Conservation (phyloP, 306 rosid species). For the Castanea mollissima region DNA sequence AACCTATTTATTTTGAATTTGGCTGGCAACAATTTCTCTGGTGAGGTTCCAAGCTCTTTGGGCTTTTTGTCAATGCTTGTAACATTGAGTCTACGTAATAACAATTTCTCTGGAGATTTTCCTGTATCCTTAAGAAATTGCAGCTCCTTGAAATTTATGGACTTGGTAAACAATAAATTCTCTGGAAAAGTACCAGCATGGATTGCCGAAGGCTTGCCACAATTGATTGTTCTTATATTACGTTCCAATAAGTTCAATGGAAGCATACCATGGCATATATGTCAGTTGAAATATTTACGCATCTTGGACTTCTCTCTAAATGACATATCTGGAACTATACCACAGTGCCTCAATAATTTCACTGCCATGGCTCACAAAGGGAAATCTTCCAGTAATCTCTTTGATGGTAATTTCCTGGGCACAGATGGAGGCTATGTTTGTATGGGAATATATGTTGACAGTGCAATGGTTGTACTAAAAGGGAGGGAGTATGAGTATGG, state of each 20-base stretch:
- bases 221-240: slow-evolving; percentile 18
- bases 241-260: slow-evolving; percentile 10
- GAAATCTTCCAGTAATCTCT: too few relatives aligned
- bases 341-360: slow-evolving; percentile 14
- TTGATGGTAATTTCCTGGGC: too few relatives aligned
- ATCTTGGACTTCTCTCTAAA: slow-evolving; percentile 17
- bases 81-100: background rate
- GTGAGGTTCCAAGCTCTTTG: background rate
- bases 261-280: slow-evolving; percentile 17
- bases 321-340: background rate
- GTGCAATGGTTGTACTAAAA: background rate
- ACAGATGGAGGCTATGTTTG: too few relatives aligned
- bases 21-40: background rate
- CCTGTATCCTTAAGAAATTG: background rate
- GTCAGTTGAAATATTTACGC: background rate
- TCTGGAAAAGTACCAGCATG: slow-evolving; percentile 27
- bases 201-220: background rate
- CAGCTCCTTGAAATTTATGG: background rate
- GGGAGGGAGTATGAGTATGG: background rate
- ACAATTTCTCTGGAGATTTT: background rate
- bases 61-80: background rate
- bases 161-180: slow-evolving; percentile 29
- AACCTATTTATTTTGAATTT: background rate
- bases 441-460: background rate
- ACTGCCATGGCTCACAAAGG: background rate